phyloP scores from a whole-genome alignment of 257 asterid species.

The Solanum habrochaites region DNA sequence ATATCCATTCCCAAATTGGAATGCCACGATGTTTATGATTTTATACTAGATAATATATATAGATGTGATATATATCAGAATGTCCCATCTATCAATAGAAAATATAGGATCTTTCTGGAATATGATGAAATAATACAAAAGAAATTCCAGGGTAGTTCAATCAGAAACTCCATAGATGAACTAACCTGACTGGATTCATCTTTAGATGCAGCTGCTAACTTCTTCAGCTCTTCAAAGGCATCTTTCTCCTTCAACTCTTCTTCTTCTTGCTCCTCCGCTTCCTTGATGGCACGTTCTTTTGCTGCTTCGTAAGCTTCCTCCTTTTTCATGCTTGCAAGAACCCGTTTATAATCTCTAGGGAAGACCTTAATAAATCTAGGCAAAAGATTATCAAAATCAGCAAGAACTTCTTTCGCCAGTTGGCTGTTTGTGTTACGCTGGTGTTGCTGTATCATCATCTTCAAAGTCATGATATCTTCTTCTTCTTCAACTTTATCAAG shows the following conservation, averaged over 20 bases:
- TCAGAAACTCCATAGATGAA: neutral
- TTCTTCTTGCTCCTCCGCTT: conserved; percentile 62
- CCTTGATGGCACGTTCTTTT: conserved; percentile 36
- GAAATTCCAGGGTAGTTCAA: neutral
- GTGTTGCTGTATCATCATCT: conserved; percentile 97
- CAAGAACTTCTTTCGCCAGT: conserved; percentile 74
- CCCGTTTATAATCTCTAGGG: conserved; percentile 84
- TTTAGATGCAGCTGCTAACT: conserved; percentile 43
- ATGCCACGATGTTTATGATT: neutral
- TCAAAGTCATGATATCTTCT: conserved; percentile 68
- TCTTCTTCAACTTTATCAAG: conserved; percentile 85
- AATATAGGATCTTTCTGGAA: neutral
- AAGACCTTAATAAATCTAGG: conserved; percentile 85
- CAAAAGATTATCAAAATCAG: conserved; percentile 55
- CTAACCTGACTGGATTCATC: conserved; percentile 38
- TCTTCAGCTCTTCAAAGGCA: conserved; percentile 95
- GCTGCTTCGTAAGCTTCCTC: conserved; percentile 32
- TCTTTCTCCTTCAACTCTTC: conserved; percentile 53
- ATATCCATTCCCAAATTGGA: neutral
- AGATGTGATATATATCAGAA: neutral
- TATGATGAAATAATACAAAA: neutral
- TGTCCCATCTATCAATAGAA: neutral
- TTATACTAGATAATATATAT: no score
- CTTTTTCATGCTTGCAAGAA: conserved; percentile 62
- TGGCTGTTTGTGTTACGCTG: conserved; percentile 88